These are phyloP conservation scores for Claviceps digitariae DNA, from an alignment of 2,329 filamentous ascomycete genomes.

Conservation along the genomic window DNA sequence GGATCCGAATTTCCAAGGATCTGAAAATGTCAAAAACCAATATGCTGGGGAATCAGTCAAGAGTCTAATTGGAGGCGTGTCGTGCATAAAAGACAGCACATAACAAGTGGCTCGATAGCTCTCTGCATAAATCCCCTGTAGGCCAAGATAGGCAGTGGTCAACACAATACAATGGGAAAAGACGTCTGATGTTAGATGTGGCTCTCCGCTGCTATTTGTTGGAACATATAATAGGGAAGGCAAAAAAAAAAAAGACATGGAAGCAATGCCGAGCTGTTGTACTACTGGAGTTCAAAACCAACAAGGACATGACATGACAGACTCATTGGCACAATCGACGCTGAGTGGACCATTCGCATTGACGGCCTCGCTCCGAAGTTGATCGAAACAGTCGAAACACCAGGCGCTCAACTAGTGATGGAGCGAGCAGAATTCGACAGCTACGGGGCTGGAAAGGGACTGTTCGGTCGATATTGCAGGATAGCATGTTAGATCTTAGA, in stretches of 20 bases:
- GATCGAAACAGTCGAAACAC: constrained; percentile 12
- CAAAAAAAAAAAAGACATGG: neutral
- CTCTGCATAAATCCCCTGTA: neutral
- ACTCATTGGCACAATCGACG: constrained; percentile 6
- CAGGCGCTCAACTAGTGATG: constrained; percentile 5
- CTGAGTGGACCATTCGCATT: constrained; percentile 8
- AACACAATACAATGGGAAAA: neutral
- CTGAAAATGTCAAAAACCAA: neutral
- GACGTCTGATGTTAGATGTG: constrained; percentile 5
- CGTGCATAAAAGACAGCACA: neutral
- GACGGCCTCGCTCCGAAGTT: constrained; percentile 6
- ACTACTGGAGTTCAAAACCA: neutral
- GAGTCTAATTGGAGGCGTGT: neutral
- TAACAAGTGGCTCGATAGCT: constrained; percentile 1
- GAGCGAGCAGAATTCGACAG: neutral
- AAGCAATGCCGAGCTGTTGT: constrained; percentile 1
- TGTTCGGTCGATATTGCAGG: constrained; percentile 3
- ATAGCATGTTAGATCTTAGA: constrained; percentile 8
- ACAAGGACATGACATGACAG: constrained; percentile 3
- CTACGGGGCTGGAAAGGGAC: neutral
- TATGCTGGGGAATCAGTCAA: neutral
- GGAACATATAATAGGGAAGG: neutral
- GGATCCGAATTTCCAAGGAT: neutral
- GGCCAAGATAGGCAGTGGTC: neutral
- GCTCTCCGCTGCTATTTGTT: constrained; percentile 6